Base-by-base conservation (phyloP, 306 rosid genomes). In the Rosa rugosa region DNA sequence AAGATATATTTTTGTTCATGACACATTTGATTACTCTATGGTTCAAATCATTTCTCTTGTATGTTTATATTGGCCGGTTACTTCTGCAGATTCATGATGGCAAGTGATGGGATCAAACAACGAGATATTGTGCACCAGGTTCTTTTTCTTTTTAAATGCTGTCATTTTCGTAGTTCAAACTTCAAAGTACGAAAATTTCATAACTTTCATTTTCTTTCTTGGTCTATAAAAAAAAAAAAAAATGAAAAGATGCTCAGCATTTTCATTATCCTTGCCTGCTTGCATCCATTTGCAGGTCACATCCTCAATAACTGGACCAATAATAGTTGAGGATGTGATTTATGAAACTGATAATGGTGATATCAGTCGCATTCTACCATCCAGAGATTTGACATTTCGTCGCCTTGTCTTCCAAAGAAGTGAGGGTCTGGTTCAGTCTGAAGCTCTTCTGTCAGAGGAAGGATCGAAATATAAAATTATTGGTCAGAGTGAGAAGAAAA, bases 51-150 rank as follows among this genome's bases (percentile, higher is more conserved):
- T 81, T 57, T 87, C 59, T 86, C 76, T 83, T 59, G 76, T 75
- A 64, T 27, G 80, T 56, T 86, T 80, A 49, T 71, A 47, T 22
- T 73, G 72, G 56, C 57, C 78, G 69, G 41, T 77, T 81, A 51
- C 86, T 71, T 50, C 40, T 87, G 75, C 89, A 94, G 99, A 68
- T 94, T 94, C 88, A 85, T 94, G 97, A 94, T 88, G 90, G 97
- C 99, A 22, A 84, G 99, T 62, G 97, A 94, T 64, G 99, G 99
- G 82, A 92, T 94, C 84, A 94, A 94, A 89, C 89, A 90, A 75
- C 83, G 95, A 5, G 87, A 84, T 68, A 72, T 84, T 72, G 83
- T 92, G 84, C 88, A 89, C 77, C 90, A 91, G 97, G 99, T 94
- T 71, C 40, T 59, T 45, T 75, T 56, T 59, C 68, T 70, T 46